Evolutionary conservation across 1,284 basidiomycete genomes (phyloP).

Genomic region (Rhodotorula sp.): DNA sequence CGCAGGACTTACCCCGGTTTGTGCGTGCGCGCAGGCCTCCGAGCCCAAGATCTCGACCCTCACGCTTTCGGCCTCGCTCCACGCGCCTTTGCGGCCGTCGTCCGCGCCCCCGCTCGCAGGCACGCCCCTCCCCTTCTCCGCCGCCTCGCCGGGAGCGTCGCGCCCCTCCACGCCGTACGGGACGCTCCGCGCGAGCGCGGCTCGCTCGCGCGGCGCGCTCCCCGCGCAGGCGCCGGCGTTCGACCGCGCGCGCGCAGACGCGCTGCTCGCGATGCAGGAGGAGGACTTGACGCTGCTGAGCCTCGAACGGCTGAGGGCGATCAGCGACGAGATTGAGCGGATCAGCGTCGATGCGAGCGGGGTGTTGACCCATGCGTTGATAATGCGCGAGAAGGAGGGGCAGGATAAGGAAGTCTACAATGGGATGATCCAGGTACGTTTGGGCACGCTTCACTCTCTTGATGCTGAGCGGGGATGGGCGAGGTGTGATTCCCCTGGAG

Average conservation of each 20-base stretch:
- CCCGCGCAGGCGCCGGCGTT: constrained; percentile 9
- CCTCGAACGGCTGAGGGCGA: constrained; percentile 11
- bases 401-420: constrained; percentile 43
- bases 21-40: constrained; percentile 1
- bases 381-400: constrained; percentile 40
- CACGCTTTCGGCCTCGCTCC: constrained; percentile 5
- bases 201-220: constrained; percentile 8
- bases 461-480: no score
- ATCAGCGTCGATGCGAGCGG: constrained; percentile 38
- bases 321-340: constrained; percentile 29
- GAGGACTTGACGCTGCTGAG: constrained; percentile 31
- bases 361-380: constrained; percentile 39
- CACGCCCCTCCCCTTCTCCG: constrained; percentile 14
- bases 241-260: constrained; percentile 26
- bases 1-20: background rate
- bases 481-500: no score
- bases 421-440: constrained; percentile 42
- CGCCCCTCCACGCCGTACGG: constrained; percentile 19
- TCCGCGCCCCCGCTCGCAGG: constrained; percentile 17
- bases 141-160: constrained; percentile 10
- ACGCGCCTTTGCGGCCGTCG: constrained; percentile 7
- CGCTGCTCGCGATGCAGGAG: constrained; percentile 19
- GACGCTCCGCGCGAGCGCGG: background rate
- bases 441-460: no score
- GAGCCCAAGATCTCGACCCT: constrained; percentile 16